Conservation (phyloP, 768 basidiomycete genomes). For the Leccinum fibrillosum region DNA sequence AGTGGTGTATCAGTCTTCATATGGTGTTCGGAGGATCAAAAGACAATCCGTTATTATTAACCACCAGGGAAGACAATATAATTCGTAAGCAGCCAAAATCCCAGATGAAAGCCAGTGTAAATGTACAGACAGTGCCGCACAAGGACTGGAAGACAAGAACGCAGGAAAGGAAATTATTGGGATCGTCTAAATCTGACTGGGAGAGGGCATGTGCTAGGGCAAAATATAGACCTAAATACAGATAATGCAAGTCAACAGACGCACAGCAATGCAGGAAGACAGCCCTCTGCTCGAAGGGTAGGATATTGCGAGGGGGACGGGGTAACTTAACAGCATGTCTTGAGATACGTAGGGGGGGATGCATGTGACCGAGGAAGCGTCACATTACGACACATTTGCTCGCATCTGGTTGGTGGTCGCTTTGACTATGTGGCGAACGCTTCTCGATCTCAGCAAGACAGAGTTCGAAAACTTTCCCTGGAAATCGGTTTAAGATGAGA, state of each 20-base stretch:
- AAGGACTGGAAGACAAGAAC: conserved; percentile 21
- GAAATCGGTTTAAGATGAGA: background rate
- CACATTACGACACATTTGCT: conserved; percentile 57
- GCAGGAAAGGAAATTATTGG: conserved; percentile 27
- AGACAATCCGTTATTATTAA: conserved; percentile 29
- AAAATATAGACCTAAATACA: conserved; percentile 31
- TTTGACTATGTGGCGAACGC: conserved; percentile 50
- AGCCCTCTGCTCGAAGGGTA: conserved; percentile 17
- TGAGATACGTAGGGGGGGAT: conserved; percentile 15
- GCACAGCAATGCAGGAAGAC: conserved; percentile 29
- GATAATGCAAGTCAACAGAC: conserved; percentile 34
- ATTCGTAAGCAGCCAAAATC: conserved; percentile 29
- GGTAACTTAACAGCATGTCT: conserved; percentile 31
- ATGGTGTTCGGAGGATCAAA: background rate
- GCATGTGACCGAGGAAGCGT: conserved; percentile 18
- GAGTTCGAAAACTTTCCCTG: conserved; percentile 82
- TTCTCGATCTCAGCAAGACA: conserved; percentile 84
- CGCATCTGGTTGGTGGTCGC: conserved; percentile 41
- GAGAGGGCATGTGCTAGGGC: conserved; percentile 18
- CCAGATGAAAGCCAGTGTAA: conserved; percentile 25
- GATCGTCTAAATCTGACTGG: conserved; percentile 29
- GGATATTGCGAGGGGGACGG: conserved; percentile 29
- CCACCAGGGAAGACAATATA: conserved; percentile 35
- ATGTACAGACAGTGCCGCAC: conserved; percentile 35
- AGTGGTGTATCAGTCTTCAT: background rate